Percentiles rank a stretch among this genome's conserved stretches.
phyloP scores from a whole-genome alignment of 768 basidiomycete genomes.

The Zangia roseola region DNA sequence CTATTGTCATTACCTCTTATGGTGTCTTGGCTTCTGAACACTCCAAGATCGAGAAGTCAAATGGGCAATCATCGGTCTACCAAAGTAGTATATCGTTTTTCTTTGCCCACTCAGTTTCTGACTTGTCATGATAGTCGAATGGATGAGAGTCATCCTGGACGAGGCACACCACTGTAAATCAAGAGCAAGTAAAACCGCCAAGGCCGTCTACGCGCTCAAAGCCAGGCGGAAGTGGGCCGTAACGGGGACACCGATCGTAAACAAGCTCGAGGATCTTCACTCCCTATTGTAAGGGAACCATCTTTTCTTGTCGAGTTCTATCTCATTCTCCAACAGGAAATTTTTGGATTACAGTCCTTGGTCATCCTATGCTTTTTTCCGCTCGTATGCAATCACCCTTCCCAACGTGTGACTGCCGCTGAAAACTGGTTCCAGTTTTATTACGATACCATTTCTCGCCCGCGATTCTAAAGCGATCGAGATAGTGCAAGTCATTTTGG shows the following conservation, averaged over 20 bases:
- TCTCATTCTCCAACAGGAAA: slow-evolving; percentile 46
- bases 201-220: slow-evolving; percentile 81
- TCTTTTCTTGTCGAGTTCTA: slow-evolving; percentile 39
- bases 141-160: slow-evolving; percentile 83
- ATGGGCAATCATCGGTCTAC: slow-evolving; percentile 57
- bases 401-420: not conserved
- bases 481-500: slow-evolving; percentile 91
- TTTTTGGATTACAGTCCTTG: slow-evolving; percentile 78
- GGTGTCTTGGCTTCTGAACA: slow-evolving; percentile 90
- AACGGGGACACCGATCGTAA: slow-evolving; percentile 95
- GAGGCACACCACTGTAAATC: slow-evolving; percentile 97
- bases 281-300: slow-evolving; percentile 68
- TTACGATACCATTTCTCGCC: slow-evolving; percentile 88
- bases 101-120: not conserved
- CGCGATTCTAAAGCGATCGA: slow-evolving; percentile 92
- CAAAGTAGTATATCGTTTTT: slow-evolving; percentile 50
- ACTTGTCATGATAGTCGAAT: slow-evolving; percentile 52
- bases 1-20: slow-evolving; percentile 90
- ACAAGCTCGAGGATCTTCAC: slow-evolving; percentile 87
- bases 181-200: slow-evolving; percentile 81
- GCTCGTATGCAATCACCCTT: slow-evolving; percentile 53
- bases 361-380: slow-evolving; percentile 86
- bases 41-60: slow-evolving; percentile 61
- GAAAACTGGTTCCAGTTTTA: slow-evolving; percentile 53
- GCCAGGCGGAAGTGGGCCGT: slow-evolving; percentile 87